Base-by-base conservation (phyloP, 768 basidiomycete genomes). In the Macrocybe gigantea region DNA sequence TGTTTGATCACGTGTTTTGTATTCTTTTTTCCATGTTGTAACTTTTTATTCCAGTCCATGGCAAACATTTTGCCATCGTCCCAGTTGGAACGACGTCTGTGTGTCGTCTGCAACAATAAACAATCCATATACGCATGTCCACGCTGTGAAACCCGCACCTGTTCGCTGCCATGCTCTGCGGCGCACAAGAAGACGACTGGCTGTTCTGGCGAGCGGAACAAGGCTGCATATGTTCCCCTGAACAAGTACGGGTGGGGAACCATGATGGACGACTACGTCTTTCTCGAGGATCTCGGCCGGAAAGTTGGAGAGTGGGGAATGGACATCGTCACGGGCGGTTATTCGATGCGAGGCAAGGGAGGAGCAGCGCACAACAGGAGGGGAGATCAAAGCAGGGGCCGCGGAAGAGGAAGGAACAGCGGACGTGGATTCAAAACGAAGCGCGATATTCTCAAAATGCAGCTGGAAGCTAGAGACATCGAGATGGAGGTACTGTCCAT, bases 241-340 rank as follows among this genome's bases (percentile, higher is more conserved):
- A 92, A 89, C 56, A 60, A 80, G 55, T 95, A 92, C 58, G 78
- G 80, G 5, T 91, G 88, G 79, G 89, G 90, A 7, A 75, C 78
- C 29, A 85, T 95, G 83, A 87, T 92, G 83, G 78, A 84, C 56
- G 93, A 96, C 66, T 96, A 93, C 62, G 72, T 74, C 37, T 93
- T 83, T 61, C 71, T 96, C 54, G 93, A 96, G 66, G 88, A 91
- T 12, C 64, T 92, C 31, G 81, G 87, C 14, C 67, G 93, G 53
- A 82, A 77, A 55, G 82, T 86, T n/a, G 71, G 73, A 14, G 80
- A 78, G 9, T 88, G 85, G 83, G 90, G 85, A 0, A 63, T 68
- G 56, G 79, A 89, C 57, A 86, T 90, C 50, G 74, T 75, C 52
- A 70, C 71, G 44, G 78, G 88, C 48, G 77, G 84, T 37, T 80